Base-by-base conservation (phyloP, 2,329 filamentous ascomycete genomes). In the Alternaria sp. region DNA sequence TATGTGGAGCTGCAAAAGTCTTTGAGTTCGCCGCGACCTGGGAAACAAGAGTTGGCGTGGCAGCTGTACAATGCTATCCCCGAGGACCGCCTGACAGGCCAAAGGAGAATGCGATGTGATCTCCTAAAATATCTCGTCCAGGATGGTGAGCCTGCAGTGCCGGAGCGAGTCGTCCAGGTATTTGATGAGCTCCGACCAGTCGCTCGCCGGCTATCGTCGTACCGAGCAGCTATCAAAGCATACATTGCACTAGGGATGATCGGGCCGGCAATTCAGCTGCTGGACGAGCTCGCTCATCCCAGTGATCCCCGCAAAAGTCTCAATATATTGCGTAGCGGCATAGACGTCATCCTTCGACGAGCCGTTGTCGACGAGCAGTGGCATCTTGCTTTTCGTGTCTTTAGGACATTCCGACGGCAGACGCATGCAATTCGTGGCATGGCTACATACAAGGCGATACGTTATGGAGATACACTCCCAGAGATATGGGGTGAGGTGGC, bases 151-250 rank as follows among this genome's bases (percentile, higher is more conserved):
- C 45, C 68, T 3, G 48, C 76, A 24, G 78, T 85, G 66, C 72
- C 78, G 13, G 75, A 77, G 56, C 79, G 81, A 45, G 74, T 78
- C 17, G 74, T 80, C 48, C 61, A 75, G n/a, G 59, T 86, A 8
- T 86, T 86, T 65, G 68, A 80, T 29, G 56, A 63, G 3, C 77
- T 85, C 26, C 67, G 76, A 3, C 24, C 58, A 1, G 53, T 74
- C 8, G 54, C 76, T 36, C 80, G 82, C 26, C 77, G 73, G 2
- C 64, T 73, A 7, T 72, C 74, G 4, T 79, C 82, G 51, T 86
- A 85, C 67, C 68, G 77, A 51, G 69, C 76, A 39, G 77, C 80
- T 26, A 77, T 82, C 23, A 73, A 74, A 41, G 79, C 83, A 23
- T 78, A 81, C 58, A 61, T 85, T 26, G 69, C 65, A n/a, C 70